Evolutionary conservation across 345 rosid species (phyloP), one percentile per base, ranked within the genome.

Genomic region (Gossypium arboreum): DNA sequence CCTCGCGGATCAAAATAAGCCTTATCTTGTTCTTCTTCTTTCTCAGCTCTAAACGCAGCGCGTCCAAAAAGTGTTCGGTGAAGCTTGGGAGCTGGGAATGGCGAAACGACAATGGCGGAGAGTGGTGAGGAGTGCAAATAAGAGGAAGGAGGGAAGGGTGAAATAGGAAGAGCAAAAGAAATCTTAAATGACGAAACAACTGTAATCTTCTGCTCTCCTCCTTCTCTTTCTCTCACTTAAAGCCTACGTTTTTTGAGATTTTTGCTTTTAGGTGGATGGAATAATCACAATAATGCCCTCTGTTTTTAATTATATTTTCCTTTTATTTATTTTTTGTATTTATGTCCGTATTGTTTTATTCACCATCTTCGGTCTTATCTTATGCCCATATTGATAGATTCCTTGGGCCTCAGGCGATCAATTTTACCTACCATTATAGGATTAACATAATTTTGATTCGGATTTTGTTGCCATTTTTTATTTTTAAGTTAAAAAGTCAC

Each of bases 71-170:
- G 74, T 61, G 83, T 80, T 77, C 77, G 79, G 75, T 76, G 10
- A 78, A 80, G 75, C 85, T 87, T 80, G 73, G 56, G 81, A 71
- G 76, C 68, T 69, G 76, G 54, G 22, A 25, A 81, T 68, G 67
- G 17, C 67, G 54, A 73, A 73, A 69, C 57, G 72, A 73, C 62
- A 80, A 75, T 71, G 58, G 77, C 54, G 70, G 78, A 52, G 81
- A 77, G 80, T 81, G 85, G 85, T 81, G 74, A 0, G 4, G 39
- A 17, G 77, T 75, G 85, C 79, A 81, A 81, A 57, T 79, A 73
- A 65, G 48, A 17, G 41, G 69, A 15, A 3, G 72, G 0, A 2
- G 17, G 7, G 71, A 71, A 58, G 56, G 83, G 80, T 54, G 51
- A 54, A 75, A 77, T 54, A 65, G 81, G 48, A 76, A 73, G 79